Evolutionary conservation across 257 asterid genomes (phyloP).

Genomic region (Solanum paucissectum): DNA sequence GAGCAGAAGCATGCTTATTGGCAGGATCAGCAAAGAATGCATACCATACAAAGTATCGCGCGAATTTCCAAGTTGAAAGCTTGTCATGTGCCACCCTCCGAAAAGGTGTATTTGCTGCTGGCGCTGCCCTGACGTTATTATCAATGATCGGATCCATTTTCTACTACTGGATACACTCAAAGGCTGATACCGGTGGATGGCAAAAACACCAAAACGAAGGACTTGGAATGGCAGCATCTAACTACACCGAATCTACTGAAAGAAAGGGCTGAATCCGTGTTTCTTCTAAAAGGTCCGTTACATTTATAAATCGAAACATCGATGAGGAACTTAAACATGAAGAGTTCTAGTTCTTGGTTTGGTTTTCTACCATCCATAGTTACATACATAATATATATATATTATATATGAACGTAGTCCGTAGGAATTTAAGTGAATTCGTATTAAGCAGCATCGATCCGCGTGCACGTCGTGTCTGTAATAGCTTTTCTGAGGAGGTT

Average conservation of each 20-base stretch:
- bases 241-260: slow-evolving; percentile 34
- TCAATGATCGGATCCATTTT: slow-evolving; percentile 45
- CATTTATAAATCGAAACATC: neutral
- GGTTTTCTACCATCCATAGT: neutral
- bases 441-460: neutral
- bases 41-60: slow-evolving; percentile 87
- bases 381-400: neutral
- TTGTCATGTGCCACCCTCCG: slow-evolving; percentile 86
- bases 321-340: neutral
- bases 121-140: slow-evolving; percentile 61
- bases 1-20: slow-evolving; percentile 86
- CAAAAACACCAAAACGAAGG: slow-evolving; percentile 81
- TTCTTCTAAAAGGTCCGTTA: neutral
- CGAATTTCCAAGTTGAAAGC: slow-evolving; percentile 37
- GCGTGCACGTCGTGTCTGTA: neutral
- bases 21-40: slow-evolving; percentile 96
- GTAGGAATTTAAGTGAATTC: neutral
- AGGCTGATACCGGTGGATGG: slow-evolving; percentile 94
- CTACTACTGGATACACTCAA: slow-evolving; percentile 79
- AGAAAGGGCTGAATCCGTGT: slow-evolving; percentile 12
- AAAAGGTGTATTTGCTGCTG: slow-evolving; percentile 93
- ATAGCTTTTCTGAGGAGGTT: neutral
- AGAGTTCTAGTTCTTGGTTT: neutral
- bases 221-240: slow-evolving; percentile 55
- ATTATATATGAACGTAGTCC: neutral